A percentile compares a stretch with the other conserved stretches of the same genome.
Evolutionary conservation across 2,329 filamentous ascomycete genomes (phyloP).

Genomic region (Gyromitra esculenta): DNA sequence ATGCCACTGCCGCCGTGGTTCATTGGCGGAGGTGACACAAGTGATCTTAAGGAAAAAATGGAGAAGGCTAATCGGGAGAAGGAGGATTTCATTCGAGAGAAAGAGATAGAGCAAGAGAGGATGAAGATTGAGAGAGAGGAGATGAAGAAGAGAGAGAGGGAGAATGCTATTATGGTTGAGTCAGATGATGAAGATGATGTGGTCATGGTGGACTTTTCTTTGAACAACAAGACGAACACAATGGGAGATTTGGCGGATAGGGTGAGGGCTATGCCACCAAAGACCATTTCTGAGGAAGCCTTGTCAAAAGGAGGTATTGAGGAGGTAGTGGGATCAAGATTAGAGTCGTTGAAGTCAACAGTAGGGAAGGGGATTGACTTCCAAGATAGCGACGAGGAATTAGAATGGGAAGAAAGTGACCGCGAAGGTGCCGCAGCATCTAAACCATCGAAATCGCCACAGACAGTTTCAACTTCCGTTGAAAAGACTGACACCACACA

Average conservation of each 20-base stretch:
- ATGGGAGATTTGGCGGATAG: slow-evolving; percentile 59
- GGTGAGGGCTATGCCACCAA: slow-evolving; percentile 57
- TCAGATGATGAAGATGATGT: slow-evolving; percentile 70
- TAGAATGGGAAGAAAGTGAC: slow-evolving; percentile 59
- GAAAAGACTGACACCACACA: background rate
- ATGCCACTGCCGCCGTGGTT: slow-evolving; percentile 82
- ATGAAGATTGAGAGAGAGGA: slow-evolving; percentile 57
- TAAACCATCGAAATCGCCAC: slow-evolving; percentile 10
- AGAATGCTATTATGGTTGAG: slow-evolving; percentile 71
- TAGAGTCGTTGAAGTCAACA: background rate
- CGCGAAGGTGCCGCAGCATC: slow-evolving; percentile 57
- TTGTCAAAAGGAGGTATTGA: slow-evolving; percentile 41
- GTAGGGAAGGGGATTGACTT: background rate
- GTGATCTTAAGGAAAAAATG: slow-evolving; percentile 60
- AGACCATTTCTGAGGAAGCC: slow-evolving; percentile 47
- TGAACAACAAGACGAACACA: slow-evolving; percentile 56
- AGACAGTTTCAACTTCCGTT: background rate
- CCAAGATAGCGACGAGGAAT: slow-evolving; percentile 47
- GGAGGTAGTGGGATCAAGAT: background rate
- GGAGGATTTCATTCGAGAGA: slow-evolving; percentile 71
- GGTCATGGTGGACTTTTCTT: slow-evolving; percentile 66
- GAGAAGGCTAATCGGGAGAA: slow-evolving; percentile 65
- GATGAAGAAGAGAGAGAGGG: slow-evolving; percentile 67
- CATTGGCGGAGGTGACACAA: slow-evolving; percentile 60
- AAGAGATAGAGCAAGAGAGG: slow-evolving; percentile 62